Evolutionary conservation across 2,329 filamentous ascomycete genomes (phyloP), one percentile per base, ranked within the genome.

Genomic region (Chaetomium strumarium): DNA sequence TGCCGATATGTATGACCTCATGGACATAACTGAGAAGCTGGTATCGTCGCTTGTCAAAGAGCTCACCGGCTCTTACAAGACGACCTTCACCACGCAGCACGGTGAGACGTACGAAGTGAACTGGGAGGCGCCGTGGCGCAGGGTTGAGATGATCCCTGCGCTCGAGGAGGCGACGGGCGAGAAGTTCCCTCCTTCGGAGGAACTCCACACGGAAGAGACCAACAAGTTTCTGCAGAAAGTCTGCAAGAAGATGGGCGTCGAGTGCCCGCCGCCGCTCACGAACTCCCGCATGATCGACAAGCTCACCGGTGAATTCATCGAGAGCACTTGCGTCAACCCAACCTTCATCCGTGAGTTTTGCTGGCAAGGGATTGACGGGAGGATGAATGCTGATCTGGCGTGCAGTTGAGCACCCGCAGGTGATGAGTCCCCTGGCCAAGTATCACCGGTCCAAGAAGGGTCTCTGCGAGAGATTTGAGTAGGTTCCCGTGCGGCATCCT

Each of bases 201-300:
- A 96, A 69, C 81, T 97, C 11, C 92, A 99, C 76, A 97, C 90
- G 4, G 73, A 83, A 19, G 90, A 95, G 75, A 90, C 90, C 55
- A 88, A 90, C 70, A 82, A 88, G 53, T 99, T 96, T 80, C 82
- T 99, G 68, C 84, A 84, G 75, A 74, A 76, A 37, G 71, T 97
- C 16, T 80, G 96, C 62, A 86, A 89, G 80, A 95, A 96, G 83
- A 85, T 86, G 71, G 88, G 89, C 41, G 81, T 99, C 36, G 88
- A 95, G 43, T 97, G 92, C 77, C 79, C 88, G 40, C 87, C 91
- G 29, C 95, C 93, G 1, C 78, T 91, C 62, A 99, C 93, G 62
- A 96, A 96, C 67, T 85, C 92, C 8, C 85, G 93, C 62, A 96
- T 99, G 87, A 85, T 99, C 50, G 93, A 99, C 74, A 95, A 91